Base-by-base conservation (phyloP, 306 rosid species). In the Albizia julibrissin region DNA sequence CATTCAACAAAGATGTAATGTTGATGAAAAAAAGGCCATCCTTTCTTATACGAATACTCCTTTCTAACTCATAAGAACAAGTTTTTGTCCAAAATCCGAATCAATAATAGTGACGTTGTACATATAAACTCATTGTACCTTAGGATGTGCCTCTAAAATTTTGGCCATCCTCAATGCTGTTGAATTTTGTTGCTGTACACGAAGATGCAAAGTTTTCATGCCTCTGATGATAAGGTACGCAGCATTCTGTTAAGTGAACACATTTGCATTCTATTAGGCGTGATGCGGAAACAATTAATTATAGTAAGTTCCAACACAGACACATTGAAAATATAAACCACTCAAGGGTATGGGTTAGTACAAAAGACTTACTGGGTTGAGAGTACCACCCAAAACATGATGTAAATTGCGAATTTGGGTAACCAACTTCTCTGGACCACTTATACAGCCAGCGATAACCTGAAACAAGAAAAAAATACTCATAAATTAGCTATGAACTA, bases 131-230 rank as follows among this genome's bases (percentile, higher is more conserved):
- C 46, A 56, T 31, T 16, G 40, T 87, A 93, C 99, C 98, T 93
- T 93, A 78, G 99, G 98, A 95, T 95, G 99, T 80, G 90, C 97
- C 93, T 95, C 99, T 91, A 95, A 93, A 88, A 93, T 24, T 79
- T 87, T 24, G 89, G 98, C 94, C 94, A 95, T 95, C 98, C 94
- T 84, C 74, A 69, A 22, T 66, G 80, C 98, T 14, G 98, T 90
- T 37, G 95, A 88, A 84, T 93, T 95, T 85, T 95, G 99, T 85
- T 95, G 99, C 93, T 80, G 90, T 81, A 93, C 87, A 92, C 99
- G 99, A 66, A 95, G 95, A 89, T 93, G 96, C 89, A 95, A 74
- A 2, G 99, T 95, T 89, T 95, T 93, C 98, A 95, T 86, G 93
- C 99, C 98, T 83, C 98, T 92, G 75, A 95, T 89, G 74, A 95